A percentile compares a stretch with the other conserved stretches of the same genome.
Conservation (phyloP, 1,139 yeast species). For the Yarrowia galli region DNA sequence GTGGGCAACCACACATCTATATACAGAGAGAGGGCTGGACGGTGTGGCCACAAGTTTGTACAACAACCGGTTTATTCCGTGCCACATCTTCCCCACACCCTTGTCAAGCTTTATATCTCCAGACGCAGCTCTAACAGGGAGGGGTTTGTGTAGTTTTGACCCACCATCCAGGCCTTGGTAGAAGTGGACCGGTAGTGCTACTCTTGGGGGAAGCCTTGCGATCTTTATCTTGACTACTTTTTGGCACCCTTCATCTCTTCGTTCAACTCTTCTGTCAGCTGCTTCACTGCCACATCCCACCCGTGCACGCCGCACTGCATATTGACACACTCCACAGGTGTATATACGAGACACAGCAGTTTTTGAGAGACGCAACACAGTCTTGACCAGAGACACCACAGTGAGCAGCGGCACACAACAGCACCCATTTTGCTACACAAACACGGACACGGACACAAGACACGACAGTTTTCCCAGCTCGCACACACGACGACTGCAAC, state of each 20-base stretch:
- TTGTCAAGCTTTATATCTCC: slow-evolving; percentile 33
- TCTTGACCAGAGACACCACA: not conserved
- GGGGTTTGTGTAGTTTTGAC: slow-evolving; percentile 7
- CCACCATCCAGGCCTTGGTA: slow-evolving; percentile 4
- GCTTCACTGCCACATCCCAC: not conserved
- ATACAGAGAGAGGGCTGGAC: not conserved
- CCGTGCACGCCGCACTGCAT: slow-evolving; percentile 4
- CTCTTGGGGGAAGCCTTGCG: no score
- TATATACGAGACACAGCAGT: not conserved
- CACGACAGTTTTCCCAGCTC: not conserved
- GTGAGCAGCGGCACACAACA: not conserved
- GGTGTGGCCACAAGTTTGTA: no score
- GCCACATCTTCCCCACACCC: slow-evolving; percentile 3
- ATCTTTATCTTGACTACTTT: no score
- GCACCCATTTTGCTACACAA: not conserved
- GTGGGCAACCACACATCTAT: not conserved
- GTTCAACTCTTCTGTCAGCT: not conserved
- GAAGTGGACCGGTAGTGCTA: not conserved
- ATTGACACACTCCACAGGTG: not conserved
- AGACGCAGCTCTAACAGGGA: slow-evolving; percentile 25
- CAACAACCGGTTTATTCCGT: not conserved
- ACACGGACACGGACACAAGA: not conserved
- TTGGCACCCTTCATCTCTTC: not conserved
- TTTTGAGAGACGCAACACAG: not conserved
- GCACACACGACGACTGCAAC: not conserved